Evolutionary conservation across 2,329 filamentous ascomycete species (phyloP).

Genomic region (Alternaria rosae): DNA sequence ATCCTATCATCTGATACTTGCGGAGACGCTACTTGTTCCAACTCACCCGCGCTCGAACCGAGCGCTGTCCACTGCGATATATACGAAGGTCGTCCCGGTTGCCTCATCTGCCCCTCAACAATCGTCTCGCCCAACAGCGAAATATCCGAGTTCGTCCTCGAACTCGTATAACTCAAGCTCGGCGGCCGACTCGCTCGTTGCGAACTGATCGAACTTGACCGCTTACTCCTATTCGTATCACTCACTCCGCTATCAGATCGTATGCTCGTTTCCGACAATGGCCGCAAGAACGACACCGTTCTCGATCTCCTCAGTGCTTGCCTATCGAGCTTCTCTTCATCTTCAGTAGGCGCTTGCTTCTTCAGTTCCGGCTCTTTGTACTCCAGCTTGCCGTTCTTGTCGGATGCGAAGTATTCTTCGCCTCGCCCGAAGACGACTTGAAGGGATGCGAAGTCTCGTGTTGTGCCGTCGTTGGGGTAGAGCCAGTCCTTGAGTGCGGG

Average conservation of each 20-base stretch:
- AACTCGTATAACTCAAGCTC: conserved; percentile 29
- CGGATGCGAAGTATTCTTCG: conserved; percentile 52
- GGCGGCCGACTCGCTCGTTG: conserved; percentile 30
- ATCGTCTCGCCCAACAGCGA: conserved; percentile 22
- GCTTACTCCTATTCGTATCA: conserved; percentile 19
- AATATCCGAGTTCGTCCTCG: conserved; percentile 31
- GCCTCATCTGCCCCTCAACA: conserved; percentile 5
- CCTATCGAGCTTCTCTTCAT: conserved; percentile 31
- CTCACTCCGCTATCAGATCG: conserved; percentile 17
- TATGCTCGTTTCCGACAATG: conserved; percentile 30
- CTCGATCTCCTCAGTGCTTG: conserved; percentile 34
- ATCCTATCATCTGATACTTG: neutral
- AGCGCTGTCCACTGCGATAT: conserved; percentile 5
- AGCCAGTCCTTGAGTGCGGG: conserved; percentile 44
- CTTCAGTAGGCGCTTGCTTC: conserved; percentile 14
- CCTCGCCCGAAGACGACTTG: conserved; percentile 51
- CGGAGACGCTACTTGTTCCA: neutral
- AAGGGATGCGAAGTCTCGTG: conserved; percentile 44
- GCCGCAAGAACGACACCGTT: conserved; percentile 41
- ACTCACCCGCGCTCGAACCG: neutral
- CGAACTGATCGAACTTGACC: conserved; percentile 28
- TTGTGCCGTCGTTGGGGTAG: conserved; percentile 39
- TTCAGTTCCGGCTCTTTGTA: conserved; percentile 43
- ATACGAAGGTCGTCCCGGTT: conserved; percentile 14
- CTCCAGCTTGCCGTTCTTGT: conserved; percentile 48